Percentiles rank a stretch among this genome's conserved stretches.
These are phyloP conservation scores for Elsinoe fawcettii DNA, from an alignment of 2,329 filamentous ascomycete species.

Conservation along the genomic window DNA sequence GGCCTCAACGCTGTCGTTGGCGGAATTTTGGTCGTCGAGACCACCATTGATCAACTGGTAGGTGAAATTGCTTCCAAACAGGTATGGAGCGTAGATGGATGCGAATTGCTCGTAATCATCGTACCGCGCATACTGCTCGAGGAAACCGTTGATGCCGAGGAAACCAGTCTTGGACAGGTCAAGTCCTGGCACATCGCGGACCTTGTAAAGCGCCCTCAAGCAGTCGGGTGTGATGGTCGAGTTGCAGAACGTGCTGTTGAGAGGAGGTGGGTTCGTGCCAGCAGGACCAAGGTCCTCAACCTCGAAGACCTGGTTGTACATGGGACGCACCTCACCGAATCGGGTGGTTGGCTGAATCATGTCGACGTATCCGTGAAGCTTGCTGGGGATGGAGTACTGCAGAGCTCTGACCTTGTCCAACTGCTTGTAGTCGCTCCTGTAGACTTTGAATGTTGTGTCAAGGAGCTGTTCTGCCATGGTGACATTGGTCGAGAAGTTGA, in stretches of 20 bases:
- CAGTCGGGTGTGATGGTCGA: conserved; percentile 46
- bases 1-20: conserved; percentile 45
- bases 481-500: conserved; percentile 50
- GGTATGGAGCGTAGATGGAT: conserved; percentile 19
- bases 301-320: conserved; percentile 37
- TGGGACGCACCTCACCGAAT: conserved; percentile 40
- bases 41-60: conserved; percentile 51
- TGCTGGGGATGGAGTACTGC: conserved; percentile 54
- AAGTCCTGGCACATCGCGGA: conserved; percentile 29
- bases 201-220: conserved; percentile 44
- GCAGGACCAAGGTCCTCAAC: conserved; percentile 12
- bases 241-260: conserved; percentile 37
- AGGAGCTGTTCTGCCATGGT: conserved; percentile 49
- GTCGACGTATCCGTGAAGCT: conserved; percentile 47
- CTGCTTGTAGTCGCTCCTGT: conserved; percentile 37
- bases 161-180: conserved; percentile 15
- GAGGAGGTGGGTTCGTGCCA: neutral
- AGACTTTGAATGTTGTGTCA: conserved; percentile 48
- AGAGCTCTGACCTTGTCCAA: conserved; percentile 46
- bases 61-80: conserved; percentile 44
- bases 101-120: conserved; percentile 33
- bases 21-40: conserved; percentile 36
- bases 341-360: conserved; percentile 53
- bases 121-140: conserved; percentile 41
- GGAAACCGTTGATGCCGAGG: conserved; percentile 36